phyloP scores from a whole-genome alignment of 2,329 filamentous ascomycete genomes.

The Aureobasidium sp. region DNA sequence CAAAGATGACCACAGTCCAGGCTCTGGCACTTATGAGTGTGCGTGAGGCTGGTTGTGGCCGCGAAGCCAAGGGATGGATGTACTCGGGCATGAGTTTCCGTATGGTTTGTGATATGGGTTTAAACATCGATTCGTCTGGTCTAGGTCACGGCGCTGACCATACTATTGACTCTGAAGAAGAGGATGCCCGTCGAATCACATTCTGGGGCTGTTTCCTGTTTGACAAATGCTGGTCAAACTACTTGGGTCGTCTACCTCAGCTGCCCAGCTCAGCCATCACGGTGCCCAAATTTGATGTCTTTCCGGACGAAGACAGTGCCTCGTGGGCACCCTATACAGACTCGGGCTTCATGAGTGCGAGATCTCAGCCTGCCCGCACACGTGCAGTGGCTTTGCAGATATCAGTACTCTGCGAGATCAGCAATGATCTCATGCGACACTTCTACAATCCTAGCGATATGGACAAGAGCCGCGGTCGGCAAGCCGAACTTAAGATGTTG shows the following conservation, averaged over 20 bases:
- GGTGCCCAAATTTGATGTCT: conserved; percentile 83
- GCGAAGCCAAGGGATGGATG: conserved; percentile 94
- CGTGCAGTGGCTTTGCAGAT: conserved; percentile 77
- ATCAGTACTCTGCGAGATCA: conserved; percentile 82
- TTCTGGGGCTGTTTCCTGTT: conserved; percentile 99
- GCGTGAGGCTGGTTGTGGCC: conserved; percentile 84
- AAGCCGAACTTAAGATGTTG: conserved; percentile 81
- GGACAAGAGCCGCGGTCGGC: conserved; percentile 61
- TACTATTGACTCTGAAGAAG: conserved; percentile 67
- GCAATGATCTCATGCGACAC: conserved; percentile 76
- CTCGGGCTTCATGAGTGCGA: conserved; percentile 63
- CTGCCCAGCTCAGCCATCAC: conserved; percentile 72
- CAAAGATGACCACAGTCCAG: conserved; percentile 82
- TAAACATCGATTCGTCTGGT: conserved; percentile 74
- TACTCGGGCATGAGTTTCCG: conserved; percentile 98
- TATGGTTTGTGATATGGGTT: conserved; percentile 89
- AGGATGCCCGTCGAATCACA: conserved; percentile 82
- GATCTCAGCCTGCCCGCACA: conserved; percentile 74
- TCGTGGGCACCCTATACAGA: conserved; percentile 87
- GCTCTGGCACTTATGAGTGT: conserved; percentile 94
- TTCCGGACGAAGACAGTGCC: conserved; percentile 79
- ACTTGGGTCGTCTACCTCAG: conserved; percentile 84
- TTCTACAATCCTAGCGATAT: conserved; percentile 69
- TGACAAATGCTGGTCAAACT: conserved; percentile 98
- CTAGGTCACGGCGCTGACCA: conserved; percentile 52